Evolutionary conservation across 345 rosid species (phyloP).

Genomic region (Angophora floribunda): DNA sequence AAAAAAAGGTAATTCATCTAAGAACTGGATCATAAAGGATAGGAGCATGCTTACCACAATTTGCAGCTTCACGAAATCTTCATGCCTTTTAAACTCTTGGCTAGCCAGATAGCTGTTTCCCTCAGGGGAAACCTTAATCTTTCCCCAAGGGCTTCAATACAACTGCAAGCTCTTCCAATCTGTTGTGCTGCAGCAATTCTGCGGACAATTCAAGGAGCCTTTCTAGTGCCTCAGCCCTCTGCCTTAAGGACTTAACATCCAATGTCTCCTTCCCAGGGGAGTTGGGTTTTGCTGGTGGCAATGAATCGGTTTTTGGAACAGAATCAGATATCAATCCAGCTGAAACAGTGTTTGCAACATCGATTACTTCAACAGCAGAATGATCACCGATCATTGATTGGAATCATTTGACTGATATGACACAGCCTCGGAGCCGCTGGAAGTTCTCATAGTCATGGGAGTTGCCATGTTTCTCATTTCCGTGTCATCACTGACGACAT

Average conservation of each 20-base stretch:
- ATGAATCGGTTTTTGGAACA: constrained; percentile 23
- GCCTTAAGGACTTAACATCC: constrained; percentile 83
- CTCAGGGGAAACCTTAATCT: constrained; percentile 82
- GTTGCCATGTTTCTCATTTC: constrained; percentile 37
- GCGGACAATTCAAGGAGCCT: constrained; percentile 87
- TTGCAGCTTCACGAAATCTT: constrained; percentile 39
- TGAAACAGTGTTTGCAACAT: constrained; percentile 9
- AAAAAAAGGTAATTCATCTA: not conserved
- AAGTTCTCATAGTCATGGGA: constrained; percentile 19
- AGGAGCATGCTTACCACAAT: constrained; percentile 12
- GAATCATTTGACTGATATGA: constrained; percentile 20
- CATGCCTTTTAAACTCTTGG: constrained; percentile 92
- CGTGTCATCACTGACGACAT: constrained; percentile 60
- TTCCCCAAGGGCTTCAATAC: constrained; percentile 91
- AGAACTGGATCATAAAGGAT: not conserved
- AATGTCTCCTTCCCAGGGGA: constrained; percentile 36
- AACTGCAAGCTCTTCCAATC: constrained; percentile 78
- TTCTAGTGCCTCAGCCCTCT: constrained; percentile 96
- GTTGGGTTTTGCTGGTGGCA: constrained; percentile 27
- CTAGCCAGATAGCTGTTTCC: constrained; percentile 98
- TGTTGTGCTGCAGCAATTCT: constrained; percentile 68
- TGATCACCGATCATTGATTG: not conserved
- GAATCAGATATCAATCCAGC: not conserved
- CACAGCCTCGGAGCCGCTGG: constrained; percentile 30
- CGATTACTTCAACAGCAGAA: constrained; percentile 30